These are phyloP conservation scores for Datura wrightii DNA, from an alignment of 257 asterid genomes.

Conservation along the genomic window DNA sequence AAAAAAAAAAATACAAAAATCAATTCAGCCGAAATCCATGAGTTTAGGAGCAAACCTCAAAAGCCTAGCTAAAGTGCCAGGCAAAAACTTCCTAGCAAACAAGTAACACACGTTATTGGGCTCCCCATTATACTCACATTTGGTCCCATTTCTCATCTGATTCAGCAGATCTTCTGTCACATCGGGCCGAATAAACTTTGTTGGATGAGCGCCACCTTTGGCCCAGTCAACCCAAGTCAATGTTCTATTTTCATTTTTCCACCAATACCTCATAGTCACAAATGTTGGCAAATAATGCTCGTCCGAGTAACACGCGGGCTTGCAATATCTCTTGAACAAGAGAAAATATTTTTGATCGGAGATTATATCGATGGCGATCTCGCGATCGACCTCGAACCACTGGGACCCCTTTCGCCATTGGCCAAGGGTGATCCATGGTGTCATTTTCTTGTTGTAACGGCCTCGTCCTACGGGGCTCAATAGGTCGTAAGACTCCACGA, in stretches of 20 bases:
- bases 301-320: slow-evolving; percentile 73
- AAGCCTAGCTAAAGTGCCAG: slow-evolving; percentile 57
- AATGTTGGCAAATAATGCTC: slow-evolving; percentile 79
- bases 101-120: slow-evolving; percentile 55
- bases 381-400: slow-evolving; percentile 70
- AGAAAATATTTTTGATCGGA: slow-evolving; percentile 45
- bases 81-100: slow-evolving; percentile 78
- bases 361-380: slow-evolving; percentile 53
- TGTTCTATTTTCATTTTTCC: slow-evolving; percentile 57
- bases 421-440: slow-evolving; percentile 44
- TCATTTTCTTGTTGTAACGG: slow-evolving; percentile 62
- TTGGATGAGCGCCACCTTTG: slow-evolving; percentile 76
- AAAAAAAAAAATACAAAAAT: too few species aligned
- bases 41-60: slow-evolving; percentile 58
- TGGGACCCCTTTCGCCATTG: slow-evolving; percentile 83
- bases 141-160: slow-evolving; percentile 44
- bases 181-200: slow-evolving; percentile 48
- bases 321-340: slow-evolving; percentile 52
- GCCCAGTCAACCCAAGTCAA: slow-evolving; percentile 96
- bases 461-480: slow-evolving; percentile 69
- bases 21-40: slow-evolving; percentile 40
- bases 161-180: slow-evolving; percentile 50
- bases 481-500: slow-evolving; percentile 60
- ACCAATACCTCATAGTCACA: slow-evolving; percentile 47
- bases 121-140: slow-evolving; percentile 63